Evolutionary conservation across 805 yeast genomes (phyloP), one percentile per base, ranked within the genome.

Genomic region (Debaryomyces prosopidis): DNA sequence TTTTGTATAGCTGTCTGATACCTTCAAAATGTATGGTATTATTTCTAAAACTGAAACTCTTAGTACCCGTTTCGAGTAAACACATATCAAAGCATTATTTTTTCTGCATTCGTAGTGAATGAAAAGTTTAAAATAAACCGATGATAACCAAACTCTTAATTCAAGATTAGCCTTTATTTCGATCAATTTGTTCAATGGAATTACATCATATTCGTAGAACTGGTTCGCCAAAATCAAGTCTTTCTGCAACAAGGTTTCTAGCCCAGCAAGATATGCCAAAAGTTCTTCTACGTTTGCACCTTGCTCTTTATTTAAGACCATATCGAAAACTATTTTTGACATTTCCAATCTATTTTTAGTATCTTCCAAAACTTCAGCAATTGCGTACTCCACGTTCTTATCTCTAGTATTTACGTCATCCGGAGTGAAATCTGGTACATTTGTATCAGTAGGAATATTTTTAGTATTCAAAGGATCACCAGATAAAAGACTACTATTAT

Each of bases 401-500:
- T 42, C 27, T n/a, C 7, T 10, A 15, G 27, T 26, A 23, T 35
- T 34, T 17, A 18, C 30, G 20, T 42, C 23, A 6, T 28, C 33
- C 9, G 14, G 15, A 15, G 12, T 34, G 9, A n/a, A 16, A 17
- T 19, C 35, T 7, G 45, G 45, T 6, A 19, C 3, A 14, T 34
- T 18, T 4, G 40, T 36, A 42, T 42, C 45, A 50, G 60, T 79
- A 36, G 63, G 61, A n/a, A 66, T 66, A 1, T 59, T 58, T 42
- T 56, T 57, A 15, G 73, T 66, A n/a, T 66, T 50, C 18, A 70
- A 57, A 0, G 80, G 75, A 18, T 69, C 68, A 1, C 85, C 85
- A 36, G 69, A 59, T 11, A 66, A 64, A 43, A 70, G 57, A 14
- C 76, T 67, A 42, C 73, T 77, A 31, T 60, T 59, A 3, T 66